These are phyloP conservation scores for Cercospora nicotianae DNA, from an alignment of 2,329 filamentous ascomycete genomes.

Conservation along the genomic window DNA sequence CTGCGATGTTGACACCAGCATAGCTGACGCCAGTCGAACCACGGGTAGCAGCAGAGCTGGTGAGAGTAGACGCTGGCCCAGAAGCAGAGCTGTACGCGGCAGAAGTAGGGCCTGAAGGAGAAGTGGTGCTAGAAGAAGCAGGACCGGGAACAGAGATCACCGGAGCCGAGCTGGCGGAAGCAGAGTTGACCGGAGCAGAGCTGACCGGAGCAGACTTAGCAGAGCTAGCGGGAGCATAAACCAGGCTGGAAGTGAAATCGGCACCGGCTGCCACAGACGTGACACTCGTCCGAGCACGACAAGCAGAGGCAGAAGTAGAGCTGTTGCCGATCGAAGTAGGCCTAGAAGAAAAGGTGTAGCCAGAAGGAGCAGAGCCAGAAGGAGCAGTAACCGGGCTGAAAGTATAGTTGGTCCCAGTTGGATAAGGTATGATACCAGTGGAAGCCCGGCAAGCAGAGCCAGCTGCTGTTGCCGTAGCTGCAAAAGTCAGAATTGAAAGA, in stretches of 20 bases:
- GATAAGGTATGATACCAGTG: not conserved
- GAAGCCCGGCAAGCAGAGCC: constrained; percentile 14
- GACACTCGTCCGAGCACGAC: not conserved
- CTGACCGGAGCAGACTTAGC: not conserved
- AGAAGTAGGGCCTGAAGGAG: not conserved
- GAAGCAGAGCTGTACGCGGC: not conserved
- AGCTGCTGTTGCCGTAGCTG: constrained; percentile 26
- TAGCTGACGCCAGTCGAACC: constrained; percentile 30
- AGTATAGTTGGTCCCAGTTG: not conserved
- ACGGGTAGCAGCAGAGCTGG: not conserved
- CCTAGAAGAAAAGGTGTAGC: not conserved
- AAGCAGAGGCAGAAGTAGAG: not conserved
- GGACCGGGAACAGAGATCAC: not conserved
- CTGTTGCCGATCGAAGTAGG: not conserved
- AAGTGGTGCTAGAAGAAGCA: not conserved
- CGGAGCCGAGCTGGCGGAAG: not conserved
- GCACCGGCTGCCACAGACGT: not conserved
- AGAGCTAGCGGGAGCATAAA: not conserved
- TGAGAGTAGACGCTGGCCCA: not conserved
- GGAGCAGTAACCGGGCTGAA: not conserved
- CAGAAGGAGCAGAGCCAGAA: not conserved
- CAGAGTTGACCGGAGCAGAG: not conserved
- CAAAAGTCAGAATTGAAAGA: constrained; percentile 26
- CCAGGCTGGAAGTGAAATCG: not conserved
- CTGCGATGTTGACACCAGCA: constrained; percentile 38